Base-by-base conservation (phyloP, 805 yeast species). In the Cyberlindnera xylosilytica region DNA sequence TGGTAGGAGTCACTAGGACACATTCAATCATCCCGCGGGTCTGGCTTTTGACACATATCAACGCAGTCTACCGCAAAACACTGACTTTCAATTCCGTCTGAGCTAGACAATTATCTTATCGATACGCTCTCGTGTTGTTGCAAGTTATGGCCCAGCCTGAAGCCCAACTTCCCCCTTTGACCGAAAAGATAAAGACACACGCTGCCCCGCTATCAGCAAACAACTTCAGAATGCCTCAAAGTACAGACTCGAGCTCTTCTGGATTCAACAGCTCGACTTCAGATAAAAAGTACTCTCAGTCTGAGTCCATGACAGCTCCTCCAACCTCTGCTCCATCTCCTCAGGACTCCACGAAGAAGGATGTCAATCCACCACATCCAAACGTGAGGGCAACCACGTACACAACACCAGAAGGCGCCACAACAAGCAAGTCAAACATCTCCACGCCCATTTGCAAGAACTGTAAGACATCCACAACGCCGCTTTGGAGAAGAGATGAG, bases 401-500 rank as follows among this genome's bases (percentile, higher is more conserved):
- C 11, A 73, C 79, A 27, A 69, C 76, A 24, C 66, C 69, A 20
- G 79, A 78, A 53, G 85, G 85, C 22, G 70, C 82, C 29, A 75
- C 83, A 19, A 78, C 85, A n/a, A 70, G 83, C 15, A 80, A 79
- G 51, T 71, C 81, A 15, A 80, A 76, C 54, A 76, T 79, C 47
- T 63, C 81, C 12, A 69, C 78, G 26, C 87, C 95, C 4, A 74
- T 83, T 18, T 90, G 98, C 62, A 87, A 84, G 53, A 90, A 90
- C 63, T 90, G 98, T 67, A 77, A 83, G 56, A 90, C 98, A 2
- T 85, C 88, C 45, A 90, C 93, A 2, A 90, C 98, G 2, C 97
- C 98, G 1, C 69, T 90, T 22, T 90, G 97, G 97, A 76, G 97
- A 64, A 73, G 97, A 50, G 97, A 90, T 64, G 97, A 89, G 57